Evolutionary conservation across 2,329 filamentous ascomycete species (phyloP).

Genomic region (Fusarium citri): DNA sequence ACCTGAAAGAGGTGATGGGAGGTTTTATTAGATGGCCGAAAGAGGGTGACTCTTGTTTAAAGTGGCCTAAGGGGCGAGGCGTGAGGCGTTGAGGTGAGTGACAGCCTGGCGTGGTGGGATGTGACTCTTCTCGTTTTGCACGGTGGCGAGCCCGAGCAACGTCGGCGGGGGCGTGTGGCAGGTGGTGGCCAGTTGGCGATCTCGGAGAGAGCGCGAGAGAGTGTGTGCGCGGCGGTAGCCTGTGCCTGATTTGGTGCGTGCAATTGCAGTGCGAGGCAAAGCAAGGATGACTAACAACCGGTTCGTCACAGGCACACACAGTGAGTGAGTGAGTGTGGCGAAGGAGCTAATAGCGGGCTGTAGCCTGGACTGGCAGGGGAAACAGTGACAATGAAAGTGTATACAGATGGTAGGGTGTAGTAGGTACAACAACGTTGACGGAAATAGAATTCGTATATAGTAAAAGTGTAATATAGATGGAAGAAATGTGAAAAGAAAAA

Average conservation of each 20-base stretch:
- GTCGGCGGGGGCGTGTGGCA: slow-evolving; percentile 47
- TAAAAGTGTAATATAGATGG: slow-evolving; percentile 9
- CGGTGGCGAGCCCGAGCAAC: slow-evolving; percentile 53
- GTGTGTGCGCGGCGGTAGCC: slow-evolving; percentile 47
- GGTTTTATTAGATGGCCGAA: slow-evolving; percentile 47
- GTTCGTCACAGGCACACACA: slow-evolving; percentile 33
- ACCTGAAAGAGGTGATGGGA: slow-evolving; percentile 41
- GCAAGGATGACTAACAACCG: slow-evolving; percentile 43
- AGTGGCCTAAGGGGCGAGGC: slow-evolving; percentile 52
- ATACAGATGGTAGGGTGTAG: slow-evolving; percentile 3
- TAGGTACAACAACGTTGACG: slow-evolving; percentile 2
- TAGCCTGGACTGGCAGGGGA: slow-evolving; percentile 42
- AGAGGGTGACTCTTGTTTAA: slow-evolving; percentile 51
- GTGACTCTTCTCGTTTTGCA: slow-evolving; percentile 53
- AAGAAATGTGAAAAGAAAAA: slow-evolving; percentile 4
- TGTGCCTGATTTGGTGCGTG: slow-evolving; percentile 36
- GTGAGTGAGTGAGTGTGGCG: slow-evolving; percentile 40
- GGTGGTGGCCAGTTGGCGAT: slow-evolving; percentile 53
- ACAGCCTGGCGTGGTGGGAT: slow-evolving; percentile 48
- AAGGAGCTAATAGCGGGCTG: slow-evolving; percentile 39
- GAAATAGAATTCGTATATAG: slow-evolving; percentile 28
- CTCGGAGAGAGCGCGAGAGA: slow-evolving; percentile 54
- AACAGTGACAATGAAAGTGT: slow-evolving; percentile 17
- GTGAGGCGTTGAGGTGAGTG: slow-evolving; percentile 43
- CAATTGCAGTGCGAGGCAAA: slow-evolving; percentile 1